A percentile compares a stretch with the other conserved stretches of the same genome.
Evolutionary conservation across 1,284 basidiomycete species (phyloP).

Genomic region (Sporisorium exsertum): DNA sequence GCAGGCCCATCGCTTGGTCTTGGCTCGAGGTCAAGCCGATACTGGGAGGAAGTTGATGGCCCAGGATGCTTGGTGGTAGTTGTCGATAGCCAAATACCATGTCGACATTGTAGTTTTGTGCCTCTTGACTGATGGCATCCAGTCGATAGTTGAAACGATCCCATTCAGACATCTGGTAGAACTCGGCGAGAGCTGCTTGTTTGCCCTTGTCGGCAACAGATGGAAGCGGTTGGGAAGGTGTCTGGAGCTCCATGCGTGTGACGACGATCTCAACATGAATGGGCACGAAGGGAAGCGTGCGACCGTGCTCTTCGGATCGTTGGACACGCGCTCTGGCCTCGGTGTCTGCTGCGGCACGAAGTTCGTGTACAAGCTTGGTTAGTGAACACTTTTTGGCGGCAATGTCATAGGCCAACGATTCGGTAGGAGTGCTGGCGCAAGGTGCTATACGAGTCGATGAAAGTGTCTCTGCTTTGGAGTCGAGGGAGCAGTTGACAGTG

Average conservation of each 20-base stretch:
- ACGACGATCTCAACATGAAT: constrained; percentile 49
- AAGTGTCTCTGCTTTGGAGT: not conserved
- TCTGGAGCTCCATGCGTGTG: constrained; percentile 44
- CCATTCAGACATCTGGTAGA: constrained; percentile 47
- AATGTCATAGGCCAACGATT: constrained; percentile 34
- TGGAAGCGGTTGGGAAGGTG: constrained; percentile 19
- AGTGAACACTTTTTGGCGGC: constrained; percentile 50
- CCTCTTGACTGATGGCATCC: constrained; percentile 29
- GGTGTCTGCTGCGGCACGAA: constrained; percentile 38
- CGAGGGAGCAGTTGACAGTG: constrained; percentile 6
- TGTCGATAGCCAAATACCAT: constrained; percentile 37
- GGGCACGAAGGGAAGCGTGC: constrained; percentile 12
- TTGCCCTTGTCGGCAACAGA: not conserved
- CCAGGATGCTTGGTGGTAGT: not conserved
- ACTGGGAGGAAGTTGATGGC: constrained; percentile 10
- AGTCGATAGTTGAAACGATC: constrained; percentile 47
- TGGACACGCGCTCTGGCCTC: constrained; percentile 27
- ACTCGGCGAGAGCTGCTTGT: constrained; percentile 10
- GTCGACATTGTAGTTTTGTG: constrained; percentile 23
- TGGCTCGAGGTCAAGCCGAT: not conserved
- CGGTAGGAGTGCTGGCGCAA: not conserved
- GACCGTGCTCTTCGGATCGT: constrained; percentile 25
- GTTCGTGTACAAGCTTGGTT: constrained; percentile 38
- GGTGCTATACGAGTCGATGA: not conserved
- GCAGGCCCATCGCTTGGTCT: constrained; percentile 13